Evolutionary conservation across 2,329 filamentous ascomycete genomes (phyloP), one percentile per base, ranked within the genome.

Genomic region (Pezicula radicicola): DNA sequence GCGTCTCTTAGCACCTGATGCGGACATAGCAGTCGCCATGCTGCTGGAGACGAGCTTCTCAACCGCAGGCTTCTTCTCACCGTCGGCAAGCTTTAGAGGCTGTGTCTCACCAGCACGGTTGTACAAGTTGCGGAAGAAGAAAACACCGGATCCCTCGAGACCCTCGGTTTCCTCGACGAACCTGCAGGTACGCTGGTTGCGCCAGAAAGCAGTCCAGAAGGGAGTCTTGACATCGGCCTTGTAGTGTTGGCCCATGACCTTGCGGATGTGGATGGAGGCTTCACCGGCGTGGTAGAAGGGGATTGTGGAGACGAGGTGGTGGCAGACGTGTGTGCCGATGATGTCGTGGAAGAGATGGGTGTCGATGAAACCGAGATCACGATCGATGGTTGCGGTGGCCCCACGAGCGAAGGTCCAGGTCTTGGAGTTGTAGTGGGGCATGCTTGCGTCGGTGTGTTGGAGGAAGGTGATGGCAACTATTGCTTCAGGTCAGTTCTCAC

Each of bases 401-500:
- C 84, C 84, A 60, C 81, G 79, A 55, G 81, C 76, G 60, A 80
- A 87, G 19, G 78, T 82, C 83, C 83, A 87, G 50, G 72, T 72
- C 16, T 78, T 74, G 41, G 76, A 75, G 25, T 79, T 75, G 65
- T 83, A 86, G 67, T 86, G 79, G 16, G 77, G 77, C 46, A 84
- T 72, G 25, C 68, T 66, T 13, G 60, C 65, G 39, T 88, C 81
- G 50, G 83, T 87, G 75, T 89, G 86, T 70, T 89, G 86, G 18
- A 89, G 83, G 70, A 87, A 89, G 45, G 86, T 89, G 65, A 89
- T 89, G 56, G 84, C 84, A 18, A 89, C 84, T 83, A 33, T 53
- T 33, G n/a, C 4, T 16, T 16, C n/a, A 13, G 33, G 10, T 12
- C 27, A 27, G 27, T 21, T n/a, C 16, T 40, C 16, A 8, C 40